phyloP scores from a whole-genome alignment of 2,329 filamentous ascomycete genomes.

The Cryphonectria carpinicola region DNA sequence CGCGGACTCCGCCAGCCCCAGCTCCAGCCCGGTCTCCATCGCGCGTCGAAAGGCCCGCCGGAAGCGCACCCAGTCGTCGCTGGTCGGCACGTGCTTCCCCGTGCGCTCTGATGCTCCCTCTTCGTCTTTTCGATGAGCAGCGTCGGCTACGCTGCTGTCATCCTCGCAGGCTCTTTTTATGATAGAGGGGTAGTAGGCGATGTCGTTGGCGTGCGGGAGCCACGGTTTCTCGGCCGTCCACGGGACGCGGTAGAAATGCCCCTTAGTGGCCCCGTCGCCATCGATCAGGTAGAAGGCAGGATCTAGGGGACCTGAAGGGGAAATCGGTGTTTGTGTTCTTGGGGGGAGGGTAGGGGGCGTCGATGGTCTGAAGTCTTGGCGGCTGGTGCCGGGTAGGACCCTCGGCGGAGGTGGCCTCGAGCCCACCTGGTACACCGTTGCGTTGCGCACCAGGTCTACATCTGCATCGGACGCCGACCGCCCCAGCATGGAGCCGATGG shows the following conservation, averaged over 20 bases:
- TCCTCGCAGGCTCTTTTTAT: constrained; percentile 35
- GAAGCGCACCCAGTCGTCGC: constrained; percentile 46
- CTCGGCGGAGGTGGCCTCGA: constrained; percentile 29
- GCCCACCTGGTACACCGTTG: constrained; percentile 20
- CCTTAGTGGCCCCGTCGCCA: neutral
- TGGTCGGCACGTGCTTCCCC: constrained; percentile 37
- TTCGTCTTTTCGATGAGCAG: constrained; percentile 27
- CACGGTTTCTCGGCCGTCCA: constrained; percentile 38
- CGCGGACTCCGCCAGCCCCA: constrained; percentile 26
- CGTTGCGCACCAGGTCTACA: constrained; percentile 24
- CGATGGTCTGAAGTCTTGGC: neutral
- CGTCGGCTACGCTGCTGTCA: constrained; percentile 32
- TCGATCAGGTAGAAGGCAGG: constrained; percentile 6
- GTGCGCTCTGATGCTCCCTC: neutral
- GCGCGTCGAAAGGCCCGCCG: constrained; percentile 39
- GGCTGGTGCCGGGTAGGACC: constrained; percentile 13
- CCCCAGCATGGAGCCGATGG: constrained; percentile 2
- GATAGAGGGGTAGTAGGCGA: constrained; percentile 42
- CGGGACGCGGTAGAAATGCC: constrained; percentile 15
- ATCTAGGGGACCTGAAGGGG: constrained; percentile 7
- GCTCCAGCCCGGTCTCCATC: constrained; percentile 36
- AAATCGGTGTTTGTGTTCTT: neutral
- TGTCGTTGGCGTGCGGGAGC: constrained; percentile 47
- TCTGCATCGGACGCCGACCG: neutral
- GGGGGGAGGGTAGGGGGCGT: neutral